A percentile compares a stretch with the other conserved stretches of the same genome.
Evolutionary conservation across 2,329 filamentous ascomycete species (phyloP).

Genomic region (Kalmusia sp.): DNA sequence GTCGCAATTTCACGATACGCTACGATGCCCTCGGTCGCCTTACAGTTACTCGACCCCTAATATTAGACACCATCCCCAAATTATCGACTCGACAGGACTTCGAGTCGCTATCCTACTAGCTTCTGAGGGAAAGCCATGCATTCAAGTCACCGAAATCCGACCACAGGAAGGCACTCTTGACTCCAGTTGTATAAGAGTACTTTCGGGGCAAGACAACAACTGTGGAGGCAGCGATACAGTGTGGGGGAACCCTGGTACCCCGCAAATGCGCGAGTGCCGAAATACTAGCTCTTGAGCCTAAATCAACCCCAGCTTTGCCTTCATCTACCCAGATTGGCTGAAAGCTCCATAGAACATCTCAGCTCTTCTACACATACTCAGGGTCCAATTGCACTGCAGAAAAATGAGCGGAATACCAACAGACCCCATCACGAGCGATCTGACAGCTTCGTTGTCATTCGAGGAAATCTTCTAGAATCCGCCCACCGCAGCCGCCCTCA

Average conservation of each 20-base stretch:
- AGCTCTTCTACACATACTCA: background rate
- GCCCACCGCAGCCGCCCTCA: background rate
- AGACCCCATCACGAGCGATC: background rate
- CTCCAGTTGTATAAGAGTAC: background rate
- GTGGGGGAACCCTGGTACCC: slow-evolving; percentile 25
- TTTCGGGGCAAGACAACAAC: background rate
- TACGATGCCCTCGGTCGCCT: background rate
- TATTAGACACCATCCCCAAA: background rate
- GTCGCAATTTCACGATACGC: background rate
- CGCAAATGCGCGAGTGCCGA: slow-evolving; percentile 12
- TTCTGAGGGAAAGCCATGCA: too few species aligned
- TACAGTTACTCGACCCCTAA: background rate
- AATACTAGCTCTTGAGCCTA: slow-evolving; percentile 16
- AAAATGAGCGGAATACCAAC: slow-evolving; percentile 2
- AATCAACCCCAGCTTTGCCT: slow-evolving; percentile 15
- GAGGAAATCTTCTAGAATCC: slow-evolving; percentile 8
- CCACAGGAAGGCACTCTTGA: background rate
- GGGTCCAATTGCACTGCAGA: background rate
- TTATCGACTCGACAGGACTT: too few species aligned
- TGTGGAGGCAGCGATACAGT: background rate
- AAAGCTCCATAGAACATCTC: background rate
- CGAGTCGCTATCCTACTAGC: too few species aligned
- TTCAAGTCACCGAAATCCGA: too few species aligned
- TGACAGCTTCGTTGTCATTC: background rate
- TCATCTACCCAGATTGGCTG: slow-evolving; percentile 13